A percentile compares a stretch with the other conserved stretches of the same genome.
Evolutionary conservation across 148 eudicot species (phyloP).

Genomic region (Rhododendron williamsianum): DNA sequence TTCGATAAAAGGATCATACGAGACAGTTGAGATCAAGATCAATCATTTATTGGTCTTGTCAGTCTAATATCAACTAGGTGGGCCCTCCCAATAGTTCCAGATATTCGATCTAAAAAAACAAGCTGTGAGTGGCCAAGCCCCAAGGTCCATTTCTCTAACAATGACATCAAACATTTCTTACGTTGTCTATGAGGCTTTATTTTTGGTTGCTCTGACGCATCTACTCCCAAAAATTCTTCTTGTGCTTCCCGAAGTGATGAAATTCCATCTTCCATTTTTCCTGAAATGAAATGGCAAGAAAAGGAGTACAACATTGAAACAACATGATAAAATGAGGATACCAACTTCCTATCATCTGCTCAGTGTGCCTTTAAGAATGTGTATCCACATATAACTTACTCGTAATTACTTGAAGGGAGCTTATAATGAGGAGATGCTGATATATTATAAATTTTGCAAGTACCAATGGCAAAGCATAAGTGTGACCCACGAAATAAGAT

Average conservation of each 20-base stretch:
- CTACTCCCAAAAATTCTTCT: conserved; percentile 17
- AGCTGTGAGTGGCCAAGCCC: not conserved
- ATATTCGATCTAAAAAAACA: not conserved
- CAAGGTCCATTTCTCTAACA: not conserved
- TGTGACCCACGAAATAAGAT: not conserved
- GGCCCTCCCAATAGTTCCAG: not conserved
- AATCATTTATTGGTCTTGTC: not conserved
- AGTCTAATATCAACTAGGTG: not conserved
- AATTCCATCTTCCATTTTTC: conserved; percentile 30
- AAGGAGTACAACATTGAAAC: not conserved
- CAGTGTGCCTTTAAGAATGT: not conserved
- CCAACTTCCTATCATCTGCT: not conserved
- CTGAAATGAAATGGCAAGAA: conserved; percentile 13
- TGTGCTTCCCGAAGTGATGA: conserved; percentile 23
- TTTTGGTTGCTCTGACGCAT: conserved; percentile 19
- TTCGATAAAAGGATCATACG: not conserved
- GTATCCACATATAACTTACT: not conserved
- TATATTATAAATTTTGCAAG: not conserved
- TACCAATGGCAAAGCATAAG: not conserved
- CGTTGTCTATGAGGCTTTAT: conserved; percentile 48
- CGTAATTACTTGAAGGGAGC: not conserved
- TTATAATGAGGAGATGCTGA: not conserved
- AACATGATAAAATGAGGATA: not conserved
- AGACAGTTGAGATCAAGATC: not conserved
- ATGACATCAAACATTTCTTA: conserved; percentile 27